These are phyloP conservation scores for Maudiozyma bulderi DNA, from an alignment of 805 yeast species.

Conservation along the genomic window DNA sequence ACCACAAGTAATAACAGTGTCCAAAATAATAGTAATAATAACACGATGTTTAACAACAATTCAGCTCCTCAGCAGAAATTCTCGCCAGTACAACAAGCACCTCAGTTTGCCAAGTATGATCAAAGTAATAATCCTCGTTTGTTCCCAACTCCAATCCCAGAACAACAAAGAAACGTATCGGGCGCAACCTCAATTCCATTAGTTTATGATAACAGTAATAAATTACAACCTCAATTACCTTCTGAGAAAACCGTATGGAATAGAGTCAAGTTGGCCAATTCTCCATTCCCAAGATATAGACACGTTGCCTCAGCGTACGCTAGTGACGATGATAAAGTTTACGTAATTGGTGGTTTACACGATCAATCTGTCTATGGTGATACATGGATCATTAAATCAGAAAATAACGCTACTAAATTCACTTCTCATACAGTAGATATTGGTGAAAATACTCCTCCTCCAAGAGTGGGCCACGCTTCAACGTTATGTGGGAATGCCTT, in stretches of 20 bases:
- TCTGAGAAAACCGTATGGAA: conserved; percentile 47
- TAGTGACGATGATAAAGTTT: conserved; percentile 72
- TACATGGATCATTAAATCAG: conserved; percentile 69
- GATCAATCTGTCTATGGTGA: conserved; percentile 92
- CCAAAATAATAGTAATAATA: background rate
- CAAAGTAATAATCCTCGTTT: conserved; percentile 7
- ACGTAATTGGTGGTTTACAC: conserved; percentile 89
- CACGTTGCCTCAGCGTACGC: conserved; percentile 75
- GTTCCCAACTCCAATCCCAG: conserved; percentile 18
- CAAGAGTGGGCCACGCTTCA: conserved; percentile 93
- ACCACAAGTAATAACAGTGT: background rate
- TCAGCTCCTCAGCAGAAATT: conserved; percentile 8
- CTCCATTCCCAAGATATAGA: conserved; percentile 92
- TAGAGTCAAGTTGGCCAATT: conserved; percentile 49
- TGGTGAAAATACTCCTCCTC: conserved; percentile 77
- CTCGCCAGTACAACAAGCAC: conserved; percentile 8
- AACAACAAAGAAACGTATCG: conserved; percentile 25
- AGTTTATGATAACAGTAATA: conserved; percentile 5
- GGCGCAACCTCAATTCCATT: conserved; percentile 16
- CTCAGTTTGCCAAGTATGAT: background rate
- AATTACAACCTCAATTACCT: background rate
- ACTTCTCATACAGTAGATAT: conserved; percentile 51
- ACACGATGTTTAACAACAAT: background rate
- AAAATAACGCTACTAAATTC: conserved; percentile 31
- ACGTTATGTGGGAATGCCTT: conserved; percentile 90